These are phyloP conservation scores for Vitis cinerea DNA, from an alignment of 164 flowering plant species.

Conservation along the genomic window DNA sequence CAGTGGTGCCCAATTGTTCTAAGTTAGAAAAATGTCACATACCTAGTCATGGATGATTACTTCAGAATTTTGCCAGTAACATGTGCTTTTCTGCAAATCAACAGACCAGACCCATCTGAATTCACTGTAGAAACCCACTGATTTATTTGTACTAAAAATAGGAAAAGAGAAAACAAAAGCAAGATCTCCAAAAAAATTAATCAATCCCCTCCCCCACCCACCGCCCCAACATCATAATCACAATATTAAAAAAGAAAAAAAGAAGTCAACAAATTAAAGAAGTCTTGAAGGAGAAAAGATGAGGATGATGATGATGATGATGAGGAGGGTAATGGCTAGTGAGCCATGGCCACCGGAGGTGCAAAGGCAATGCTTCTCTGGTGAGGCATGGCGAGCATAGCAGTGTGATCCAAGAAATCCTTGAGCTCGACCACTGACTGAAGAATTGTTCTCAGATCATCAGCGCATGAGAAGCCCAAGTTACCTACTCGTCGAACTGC, in stretches of 20 bases:
- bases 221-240: background rate
- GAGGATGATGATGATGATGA: background rate
- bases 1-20: too few species aligned
- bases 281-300: background rate
- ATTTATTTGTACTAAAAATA: slow-evolving; percentile 13
- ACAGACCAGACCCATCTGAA: background rate
- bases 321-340: slow-evolving; percentile 14
- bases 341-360: slow-evolving; percentile 58
- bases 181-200: slow-evolving; percentile 15
- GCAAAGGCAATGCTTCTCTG: slow-evolving; percentile 56
- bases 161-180: background rate
- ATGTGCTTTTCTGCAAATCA: too few species aligned
- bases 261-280: slow-evolving; percentile 1
- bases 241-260: background rate
- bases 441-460: slow-evolving; percentile 63
- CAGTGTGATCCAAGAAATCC: slow-evolving; percentile 95
- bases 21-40: too few species aligned
- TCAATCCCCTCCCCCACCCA: slow-evolving; percentile 5
- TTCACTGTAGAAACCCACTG: slow-evolving; percentile 3
- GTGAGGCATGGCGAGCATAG: slow-evolving; percentile 88
- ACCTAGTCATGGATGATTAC: too few species aligned
- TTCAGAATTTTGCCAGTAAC: too few species aligned
- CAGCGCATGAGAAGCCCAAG: slow-evolving; percentile 58
- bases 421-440: slow-evolving; percentile 72
- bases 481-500: slow-evolving; percentile 60